A percentile compares a stretch with the other conserved stretches of the same genome.
These are phyloP conservation scores for Candida fluviatilis DNA, from an alignment of 805 yeast species.

Conservation along the genomic window DNA sequence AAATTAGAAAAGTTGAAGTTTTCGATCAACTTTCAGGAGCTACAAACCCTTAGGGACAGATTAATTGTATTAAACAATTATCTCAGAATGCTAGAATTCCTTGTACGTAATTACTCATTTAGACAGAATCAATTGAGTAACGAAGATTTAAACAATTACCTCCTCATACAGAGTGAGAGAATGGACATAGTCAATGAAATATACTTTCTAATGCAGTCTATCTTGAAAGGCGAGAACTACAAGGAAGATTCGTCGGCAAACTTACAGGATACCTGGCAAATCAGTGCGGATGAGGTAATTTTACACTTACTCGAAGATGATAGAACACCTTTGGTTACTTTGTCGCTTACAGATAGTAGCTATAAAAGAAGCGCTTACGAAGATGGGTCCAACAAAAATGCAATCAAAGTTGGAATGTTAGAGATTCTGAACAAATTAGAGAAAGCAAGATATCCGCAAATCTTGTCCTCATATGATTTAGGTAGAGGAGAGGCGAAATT, in stretches of 20 bases:
- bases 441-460: conserved; percentile 26
- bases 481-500: conserved; percentile 10
- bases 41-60: conserved; percentile 43
- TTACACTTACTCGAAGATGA: conserved; percentile 40
- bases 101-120: conserved; percentile 46
- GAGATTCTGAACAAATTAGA: conserved; percentile 34
- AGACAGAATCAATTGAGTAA: conserved; percentile 48
- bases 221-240: conserved; percentile 31
- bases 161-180: conserved; percentile 29
- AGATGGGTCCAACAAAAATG: conserved; percentile 38
- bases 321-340: conserved; percentile 34
- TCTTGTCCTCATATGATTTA: conserved; percentile 29
- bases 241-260: conserved; percentile 13
- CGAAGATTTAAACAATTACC: conserved; percentile 41
- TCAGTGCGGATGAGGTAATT: conserved; percentile 37
- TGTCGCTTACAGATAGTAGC: conserved; percentile 31
- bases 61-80: conserved; percentile 49
- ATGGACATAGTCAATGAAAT: conserved; percentile 32
- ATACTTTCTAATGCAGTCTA: conserved; percentile 31
- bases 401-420: conserved; percentile 32
- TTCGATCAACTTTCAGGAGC: conserved; percentile 66
- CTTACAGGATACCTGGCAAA: conserved; percentile 29
- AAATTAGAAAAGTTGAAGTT: conserved; percentile 62
- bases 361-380: conserved; percentile 32
- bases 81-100: conserved; percentile 32